Percentiles rank a stretch among this genome's conserved stretches.
Conservation (phyloP, 257 asterid species). For the Echites panduratus region DNA sequence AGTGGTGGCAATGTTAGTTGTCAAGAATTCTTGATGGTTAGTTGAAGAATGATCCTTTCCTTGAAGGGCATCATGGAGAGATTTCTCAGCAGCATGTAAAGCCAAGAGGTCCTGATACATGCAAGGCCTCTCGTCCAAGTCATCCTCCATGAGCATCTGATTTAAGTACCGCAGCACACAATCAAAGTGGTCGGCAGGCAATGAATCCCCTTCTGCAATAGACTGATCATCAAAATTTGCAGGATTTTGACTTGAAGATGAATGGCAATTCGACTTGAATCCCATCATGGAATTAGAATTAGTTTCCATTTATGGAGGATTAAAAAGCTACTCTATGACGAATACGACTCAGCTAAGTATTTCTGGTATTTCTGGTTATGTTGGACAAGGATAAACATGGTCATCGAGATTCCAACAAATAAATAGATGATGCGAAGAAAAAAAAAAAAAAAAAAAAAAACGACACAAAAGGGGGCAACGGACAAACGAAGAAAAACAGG, state of each 20-base stretch:
- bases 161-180: constrained; percentile 45
- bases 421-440: not conserved
- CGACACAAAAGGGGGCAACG: not conserved
- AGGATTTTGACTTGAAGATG: not conserved
- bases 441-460: not conserved
- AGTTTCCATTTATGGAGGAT: not conserved
- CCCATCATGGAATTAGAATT: not conserved
- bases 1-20: not conserved
- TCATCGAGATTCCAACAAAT: not conserved
- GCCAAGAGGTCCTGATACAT: constrained; percentile 70
- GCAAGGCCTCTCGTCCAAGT: constrained; percentile 50
- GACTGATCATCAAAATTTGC: not conserved
- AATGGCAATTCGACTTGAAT: not conserved
- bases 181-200: constrained; percentile 45
- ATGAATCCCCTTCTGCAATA: constrained; percentile 7
- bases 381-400: not conserved
- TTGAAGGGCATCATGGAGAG: constrained; percentile 52
- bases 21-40: not conserved
- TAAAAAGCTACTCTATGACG: too few species aligned
- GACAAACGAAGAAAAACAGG: not conserved
- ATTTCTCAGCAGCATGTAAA: constrained; percentile 69
- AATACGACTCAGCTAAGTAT: too few species aligned
- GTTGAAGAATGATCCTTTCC: constrained; percentile 13
- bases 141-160: constrained; percentile 67
- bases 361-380: too few species aligned